phyloP scores from a whole-genome alignment of 257 asterid genomes.

The Sherardia arvensis region DNA sequence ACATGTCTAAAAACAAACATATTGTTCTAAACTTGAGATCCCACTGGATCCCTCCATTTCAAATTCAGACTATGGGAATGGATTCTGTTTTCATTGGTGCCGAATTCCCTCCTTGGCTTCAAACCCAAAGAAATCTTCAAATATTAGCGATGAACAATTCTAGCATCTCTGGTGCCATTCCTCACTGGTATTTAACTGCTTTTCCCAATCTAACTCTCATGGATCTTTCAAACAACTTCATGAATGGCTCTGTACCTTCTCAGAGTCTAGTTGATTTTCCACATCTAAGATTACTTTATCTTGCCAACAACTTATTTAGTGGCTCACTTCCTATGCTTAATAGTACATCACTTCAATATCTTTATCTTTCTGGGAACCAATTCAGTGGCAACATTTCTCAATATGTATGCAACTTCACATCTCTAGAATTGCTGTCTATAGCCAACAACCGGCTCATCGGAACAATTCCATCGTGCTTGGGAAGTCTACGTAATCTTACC shows the following conservation, averaged over 20 bases:
- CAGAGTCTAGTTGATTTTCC: too few relatives aligned
- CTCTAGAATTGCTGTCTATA: neutral
- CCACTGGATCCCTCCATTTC: constrained; percentile 17
- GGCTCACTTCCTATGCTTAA: neutral
- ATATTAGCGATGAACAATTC: too few relatives aligned
- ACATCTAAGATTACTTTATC: too few relatives aligned
- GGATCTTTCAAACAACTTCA: too few relatives aligned
- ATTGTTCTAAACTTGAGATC: neutral
- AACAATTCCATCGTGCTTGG: constrained; percentile 5
- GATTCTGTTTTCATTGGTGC: constrained; percentile 7
- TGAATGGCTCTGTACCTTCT: too few relatives aligned
- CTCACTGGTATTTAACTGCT: too few relatives aligned
- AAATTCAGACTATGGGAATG: neutral
- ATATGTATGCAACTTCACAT: neutral
- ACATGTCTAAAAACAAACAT: neutral
- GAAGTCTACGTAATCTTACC: neutral
- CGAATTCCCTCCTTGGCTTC: neutral
- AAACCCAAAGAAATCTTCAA: too few relatives aligned
- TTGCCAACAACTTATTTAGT: too few relatives aligned
- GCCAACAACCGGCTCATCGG: neutral
- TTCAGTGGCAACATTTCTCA: neutral
- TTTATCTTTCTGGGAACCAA: neutral
- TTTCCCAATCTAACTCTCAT: too few relatives aligned
- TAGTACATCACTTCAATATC: too few relatives aligned
- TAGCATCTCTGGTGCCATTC: too few relatives aligned